Base-by-base conservation (phyloP, 1,139 yeast genomes). In the Diutina catenulata region DNA sequence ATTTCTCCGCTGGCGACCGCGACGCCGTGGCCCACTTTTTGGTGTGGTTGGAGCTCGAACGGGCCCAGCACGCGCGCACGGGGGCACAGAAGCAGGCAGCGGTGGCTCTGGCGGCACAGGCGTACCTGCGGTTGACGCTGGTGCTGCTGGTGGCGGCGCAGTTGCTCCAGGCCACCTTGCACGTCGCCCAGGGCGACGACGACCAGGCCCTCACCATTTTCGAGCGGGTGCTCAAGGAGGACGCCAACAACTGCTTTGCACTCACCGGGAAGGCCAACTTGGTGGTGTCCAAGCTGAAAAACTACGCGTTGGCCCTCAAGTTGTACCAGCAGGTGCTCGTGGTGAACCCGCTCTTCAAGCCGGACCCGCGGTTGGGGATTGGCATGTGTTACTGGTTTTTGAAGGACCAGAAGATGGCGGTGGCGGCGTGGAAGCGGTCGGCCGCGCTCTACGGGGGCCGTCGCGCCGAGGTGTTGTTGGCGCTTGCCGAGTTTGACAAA, bases 351-450 rank as follows among this genome's bases (percentile, higher is more conserved):
- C 53, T 76, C 28, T 64, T 81, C 51, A 70, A 71, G 45, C 97
- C 97, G 1, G 98, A 91, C 57, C 94, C 98, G 16, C 70, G 99
- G 58, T 71, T 91, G 42, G 99, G 98, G 19, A 78, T 91, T 46
- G 99, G 98, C 31, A 64, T 91, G 48, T 88, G 97, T 57, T 88
- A 80, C 53, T 91, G 96, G 96, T 75, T 76, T 44, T 63, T 91
- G 43, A 80, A 80, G 40, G 95, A 86, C 53, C 73, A 74, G 45
- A 70, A 70, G 36, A 73, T 86, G 66, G 97, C 98, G 0, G 53
- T 71, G 8, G 64, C 64, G 36, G 79, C 97, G 0, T 93, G 97
- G 97, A 71, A 74, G 46, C 72, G 97, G 49, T 68, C 86, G 2
- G 60, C 79, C 33, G 83, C 80, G 51, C 59, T 88, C 38, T 74